These are phyloP conservation scores for Epichloe bromicola DNA, from an alignment of 2,329 filamentous ascomycete genomes.

Conservation along the genomic window DNA sequence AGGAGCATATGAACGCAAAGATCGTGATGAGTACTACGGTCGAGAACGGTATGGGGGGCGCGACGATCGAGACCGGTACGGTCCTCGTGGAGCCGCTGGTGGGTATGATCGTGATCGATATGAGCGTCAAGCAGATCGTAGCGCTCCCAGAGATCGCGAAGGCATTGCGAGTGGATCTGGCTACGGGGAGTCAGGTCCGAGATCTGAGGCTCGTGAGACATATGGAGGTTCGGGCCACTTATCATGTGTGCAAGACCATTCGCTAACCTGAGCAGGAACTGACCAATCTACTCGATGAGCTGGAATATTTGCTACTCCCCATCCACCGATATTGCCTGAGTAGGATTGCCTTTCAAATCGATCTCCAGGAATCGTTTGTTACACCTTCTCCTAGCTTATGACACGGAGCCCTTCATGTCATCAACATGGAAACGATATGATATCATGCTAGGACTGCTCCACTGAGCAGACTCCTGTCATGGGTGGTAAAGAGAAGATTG, in stretches of 20 bases:
- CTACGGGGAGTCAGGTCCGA: slow-evolving; percentile 29
- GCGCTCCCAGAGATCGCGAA: slow-evolving; percentile 27
- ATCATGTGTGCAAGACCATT: not conserved
- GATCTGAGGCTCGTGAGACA: slow-evolving; percentile 29
- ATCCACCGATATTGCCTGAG: not conserved
- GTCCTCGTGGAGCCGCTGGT: slow-evolving; percentile 23
- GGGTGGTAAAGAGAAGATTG: not conserved
- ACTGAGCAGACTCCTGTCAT: not conserved
- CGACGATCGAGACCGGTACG: slow-evolving; percentile 32
- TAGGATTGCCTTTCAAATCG: not conserved
- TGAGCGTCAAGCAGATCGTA: slow-evolving; percentile 31
- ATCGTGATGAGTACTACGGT: slow-evolving; percentile 27
- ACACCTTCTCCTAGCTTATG: not conserved
- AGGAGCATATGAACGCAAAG: slow-evolving; percentile 39
- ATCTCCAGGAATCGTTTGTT: not conserved
- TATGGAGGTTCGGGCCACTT: slow-evolving; percentile 28
- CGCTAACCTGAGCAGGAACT: slow-evolving; percentile 20
- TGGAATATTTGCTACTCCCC: not conserved
- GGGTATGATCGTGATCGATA: slow-evolving; percentile 37
- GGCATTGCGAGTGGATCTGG: slow-evolving; percentile 22
- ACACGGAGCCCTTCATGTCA: not conserved
- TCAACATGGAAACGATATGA: not conserved
- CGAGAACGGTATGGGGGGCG: slow-evolving; percentile 28
- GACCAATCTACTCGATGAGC: slow-evolving; percentile 13
- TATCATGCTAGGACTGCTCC: not conserved